Percentiles rank a stretch among this genome's conserved stretches.
Conservation (phyloP, 306 rosid species). For the Trichosanthes cucumerina region DNA sequence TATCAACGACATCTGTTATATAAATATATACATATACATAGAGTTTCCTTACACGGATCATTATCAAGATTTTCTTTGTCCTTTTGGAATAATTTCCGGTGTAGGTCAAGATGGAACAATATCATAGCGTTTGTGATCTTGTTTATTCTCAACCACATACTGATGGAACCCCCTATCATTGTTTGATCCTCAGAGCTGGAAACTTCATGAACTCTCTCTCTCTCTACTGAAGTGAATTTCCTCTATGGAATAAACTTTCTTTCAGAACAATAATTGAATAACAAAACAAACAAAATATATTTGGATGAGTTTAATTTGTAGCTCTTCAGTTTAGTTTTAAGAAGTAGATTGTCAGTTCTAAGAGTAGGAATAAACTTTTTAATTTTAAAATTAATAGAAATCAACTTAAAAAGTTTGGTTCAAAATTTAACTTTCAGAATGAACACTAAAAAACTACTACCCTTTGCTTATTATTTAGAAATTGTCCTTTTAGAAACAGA, state of each 20-base stretch:
- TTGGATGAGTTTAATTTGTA: not conserved
- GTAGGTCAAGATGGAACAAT: not conserved
- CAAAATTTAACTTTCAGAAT: not conserved
- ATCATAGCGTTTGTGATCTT: not conserved
- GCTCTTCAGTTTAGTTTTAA: not conserved
- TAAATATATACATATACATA: conserved; percentile 8
- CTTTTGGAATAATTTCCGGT: not conserved
- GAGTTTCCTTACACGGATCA: not conserved
- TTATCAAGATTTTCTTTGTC: not conserved
- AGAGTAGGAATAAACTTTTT: not conserved
- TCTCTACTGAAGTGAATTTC: not conserved
- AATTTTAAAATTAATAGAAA: not conserved
- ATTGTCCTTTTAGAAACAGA: not conserved
- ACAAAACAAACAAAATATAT: not conserved
- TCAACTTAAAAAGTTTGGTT: not conserved
- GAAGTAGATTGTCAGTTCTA: not conserved
- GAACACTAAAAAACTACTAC: not conserved
- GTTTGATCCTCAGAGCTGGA: not conserved
- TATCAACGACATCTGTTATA: conserved; percentile 31
- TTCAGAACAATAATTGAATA: not conserved
- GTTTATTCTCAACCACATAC: not conserved
- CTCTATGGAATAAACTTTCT: not conserved
- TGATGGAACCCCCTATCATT: not conserved
- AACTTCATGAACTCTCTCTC: not conserved
- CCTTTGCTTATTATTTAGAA: not conserved